These are phyloP conservation scores for Pistacia atlantica DNA, from an alignment of 345 rosid genomes.

Conservation along the genomic window DNA sequence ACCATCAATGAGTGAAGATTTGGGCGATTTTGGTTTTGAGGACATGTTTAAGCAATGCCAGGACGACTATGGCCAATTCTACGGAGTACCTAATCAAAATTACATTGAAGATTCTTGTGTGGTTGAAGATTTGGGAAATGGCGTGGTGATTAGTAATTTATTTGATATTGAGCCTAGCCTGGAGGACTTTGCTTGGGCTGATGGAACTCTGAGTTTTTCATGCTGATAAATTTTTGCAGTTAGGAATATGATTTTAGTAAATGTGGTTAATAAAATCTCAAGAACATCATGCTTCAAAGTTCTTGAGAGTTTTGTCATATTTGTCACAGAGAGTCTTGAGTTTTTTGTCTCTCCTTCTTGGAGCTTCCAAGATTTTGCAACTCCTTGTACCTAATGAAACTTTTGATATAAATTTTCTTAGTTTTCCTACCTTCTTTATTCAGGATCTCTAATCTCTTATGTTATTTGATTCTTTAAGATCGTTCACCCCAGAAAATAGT, in stretches of 20 bases:
- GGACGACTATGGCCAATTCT: constrained; percentile 16
- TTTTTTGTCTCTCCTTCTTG: neutral
- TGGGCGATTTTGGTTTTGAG: constrained; percentile 3
- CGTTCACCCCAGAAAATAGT: too few relatives aligned
- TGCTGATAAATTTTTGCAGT: constrained; percentile 16
- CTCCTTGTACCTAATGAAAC: neutral
- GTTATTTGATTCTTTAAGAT: too few relatives aligned
- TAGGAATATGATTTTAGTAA: constrained; percentile 1
- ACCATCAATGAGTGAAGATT: constrained; percentile 15
- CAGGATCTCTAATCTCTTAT: too few relatives aligned
- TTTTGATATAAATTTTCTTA: too few relatives aligned
- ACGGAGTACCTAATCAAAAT: neutral
- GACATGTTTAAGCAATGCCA: neutral
- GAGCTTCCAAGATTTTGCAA: constrained; percentile 20
- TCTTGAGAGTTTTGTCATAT: constrained; percentile 15
- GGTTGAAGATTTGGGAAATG: constrained; percentile 6
- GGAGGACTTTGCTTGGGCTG: constrained; percentile 43
- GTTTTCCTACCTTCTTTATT: too few relatives aligned
- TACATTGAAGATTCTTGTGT: constrained; percentile 1
- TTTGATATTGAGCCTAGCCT: constrained; percentile 26
- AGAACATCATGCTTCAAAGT: neutral
- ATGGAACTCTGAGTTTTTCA: constrained; percentile 31
- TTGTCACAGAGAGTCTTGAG: neutral
- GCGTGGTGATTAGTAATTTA: constrained; percentile 24
- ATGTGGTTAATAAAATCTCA: neutral